Evolutionary conservation across 1,284 basidiomycete species (phyloP), one percentile per base, ranked within the genome.

Genomic region (Phenoliferia sp.): DNA sequence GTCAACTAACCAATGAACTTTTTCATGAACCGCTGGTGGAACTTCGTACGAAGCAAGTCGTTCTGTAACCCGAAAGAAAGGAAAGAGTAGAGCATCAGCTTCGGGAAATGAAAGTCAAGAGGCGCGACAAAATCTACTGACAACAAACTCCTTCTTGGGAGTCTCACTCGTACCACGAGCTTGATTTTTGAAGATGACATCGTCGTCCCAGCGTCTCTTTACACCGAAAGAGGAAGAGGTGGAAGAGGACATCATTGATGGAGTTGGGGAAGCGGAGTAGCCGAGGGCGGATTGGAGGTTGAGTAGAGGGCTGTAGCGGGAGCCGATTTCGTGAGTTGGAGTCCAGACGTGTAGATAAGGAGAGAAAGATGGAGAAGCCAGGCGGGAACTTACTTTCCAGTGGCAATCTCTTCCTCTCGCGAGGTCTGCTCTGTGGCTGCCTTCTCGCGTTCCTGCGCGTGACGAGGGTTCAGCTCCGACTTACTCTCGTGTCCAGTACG

Each of bases 121-220:
- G 39, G 39, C 12, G 39, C 15, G 77, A 96, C 96, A n/a, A n/a
- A n/a, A n/a, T n/a, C n/a, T n/a, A n/a, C n/a, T n/a, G n/a, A n/a
- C n/a, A 69, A 96, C 92, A 76, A 97, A 96, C 70, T 90, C 88
- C 73, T 84, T 52, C 59, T 72, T 83, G 4, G 84, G 81, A 77
- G 88, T 90, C 70, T 83, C 82, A 64, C 79, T 78, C 85, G 81
- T 79, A 59, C 84, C 85, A 79, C 88, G 87, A 0, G 94, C 90
- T 80, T 97, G 94, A 78, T 96, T 96, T 82, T 96, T 96, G 85
- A 97, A 97, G 76, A 97, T 94, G 66, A 95, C 82, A 80, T 97
- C 91, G 69, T 58, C 66, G 78, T 97, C 94, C 94, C 94, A 97
- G 63, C 94, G 84, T 74, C 88, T 84, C 82, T 95, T 95, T 69